Conservation (phyloP, 148 eudicot species). For the Chenopodium suecicum region DNA sequence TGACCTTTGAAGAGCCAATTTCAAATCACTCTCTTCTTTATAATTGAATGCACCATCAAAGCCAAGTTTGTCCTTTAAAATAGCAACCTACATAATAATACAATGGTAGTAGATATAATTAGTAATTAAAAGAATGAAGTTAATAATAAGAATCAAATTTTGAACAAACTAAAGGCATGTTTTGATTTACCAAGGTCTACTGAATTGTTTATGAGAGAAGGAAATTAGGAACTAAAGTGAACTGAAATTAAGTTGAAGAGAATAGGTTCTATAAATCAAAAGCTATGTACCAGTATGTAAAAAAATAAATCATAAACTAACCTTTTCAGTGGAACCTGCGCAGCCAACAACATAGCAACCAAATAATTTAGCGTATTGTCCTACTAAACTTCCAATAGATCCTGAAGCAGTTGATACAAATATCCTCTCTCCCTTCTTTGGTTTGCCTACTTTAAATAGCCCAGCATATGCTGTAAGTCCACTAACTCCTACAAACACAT, state of each 20-base stretch:
- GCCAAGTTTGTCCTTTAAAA: conserved; percentile 53
- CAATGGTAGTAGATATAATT: neutral
- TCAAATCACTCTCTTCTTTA: conserved; percentile 53
- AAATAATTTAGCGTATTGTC: conserved; percentile 61
- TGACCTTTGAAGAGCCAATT: conserved; percentile 49
- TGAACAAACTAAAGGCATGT: too few relatives aligned
- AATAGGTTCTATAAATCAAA: too few relatives aligned
- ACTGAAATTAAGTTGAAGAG: too few relatives aligned
- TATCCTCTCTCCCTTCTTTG: conserved; percentile 57
- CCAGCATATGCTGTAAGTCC: conserved; percentile 69
- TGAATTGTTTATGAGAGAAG: too few relatives aligned
- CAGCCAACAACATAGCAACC: conserved; percentile 75
- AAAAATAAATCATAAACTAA: neutral
- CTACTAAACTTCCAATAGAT: conserved; percentile 61
- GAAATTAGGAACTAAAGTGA: too few relatives aligned
- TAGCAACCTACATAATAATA: conserved; percentile 32
- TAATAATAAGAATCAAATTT: too few relatives aligned
- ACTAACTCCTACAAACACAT: conserved; percentile 29
- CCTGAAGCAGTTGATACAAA: conserved; percentile 74
- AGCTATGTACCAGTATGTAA: too few relatives aligned
- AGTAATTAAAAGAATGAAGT: too few relatives aligned
- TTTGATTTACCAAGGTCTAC: too few relatives aligned
- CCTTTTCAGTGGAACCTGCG: conserved; percentile 59
- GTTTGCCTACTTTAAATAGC: conserved; percentile 47
- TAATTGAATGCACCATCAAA: conserved; percentile 73